A percentile compares a stretch with the other conserved stretches of the same genome.
These are phyloP conservation scores for Rubia peregrina DNA, from an alignment of 305 asterid genomes.

Conservation along the genomic window DNA sequence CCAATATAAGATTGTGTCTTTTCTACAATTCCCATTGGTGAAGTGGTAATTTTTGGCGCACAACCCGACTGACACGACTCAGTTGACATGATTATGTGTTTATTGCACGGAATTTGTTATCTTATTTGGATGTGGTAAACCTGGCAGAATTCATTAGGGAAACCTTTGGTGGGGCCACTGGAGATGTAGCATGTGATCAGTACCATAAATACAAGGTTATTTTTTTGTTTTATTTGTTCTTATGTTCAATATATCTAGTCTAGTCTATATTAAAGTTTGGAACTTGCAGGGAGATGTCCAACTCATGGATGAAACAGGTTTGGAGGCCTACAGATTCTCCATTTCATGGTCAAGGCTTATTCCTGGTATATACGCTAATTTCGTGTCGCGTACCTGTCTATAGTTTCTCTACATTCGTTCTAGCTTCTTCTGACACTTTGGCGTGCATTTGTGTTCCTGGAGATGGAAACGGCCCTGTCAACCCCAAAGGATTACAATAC, in stretches of 20 bases:
- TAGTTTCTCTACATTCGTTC: background rate
- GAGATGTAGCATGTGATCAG: constrained; percentile 46
- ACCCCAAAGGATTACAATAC: constrained; percentile 38
- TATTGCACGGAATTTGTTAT: background rate
- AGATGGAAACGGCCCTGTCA: constrained; percentile 36
- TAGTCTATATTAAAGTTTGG: background rate
- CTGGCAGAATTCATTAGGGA: constrained; percentile 19
- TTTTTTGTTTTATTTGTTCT: no score
- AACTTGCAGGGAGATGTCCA: constrained; percentile 27
- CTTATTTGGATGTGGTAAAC: background rate
- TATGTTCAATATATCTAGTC: background rate
- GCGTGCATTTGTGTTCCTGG: constrained; percentile 5
- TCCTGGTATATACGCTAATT: constrained; percentile 35
- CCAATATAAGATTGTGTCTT: background rate
- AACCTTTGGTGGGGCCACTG: constrained; percentile 29
- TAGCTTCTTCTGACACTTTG: background rate
- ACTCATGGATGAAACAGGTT: constrained; percentile 21
- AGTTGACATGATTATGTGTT: no score
- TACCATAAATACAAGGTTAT: constrained; percentile 57
- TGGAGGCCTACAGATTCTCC: constrained; percentile 34
- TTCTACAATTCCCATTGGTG: background rate
- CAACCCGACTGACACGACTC: no score
- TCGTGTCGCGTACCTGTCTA: background rate
- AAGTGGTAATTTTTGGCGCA: no score
- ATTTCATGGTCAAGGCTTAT: constrained; percentile 40